Conservation (phyloP, 192 early-diverging fungal genomes). For the Umbelopsis sp. region DNA sequence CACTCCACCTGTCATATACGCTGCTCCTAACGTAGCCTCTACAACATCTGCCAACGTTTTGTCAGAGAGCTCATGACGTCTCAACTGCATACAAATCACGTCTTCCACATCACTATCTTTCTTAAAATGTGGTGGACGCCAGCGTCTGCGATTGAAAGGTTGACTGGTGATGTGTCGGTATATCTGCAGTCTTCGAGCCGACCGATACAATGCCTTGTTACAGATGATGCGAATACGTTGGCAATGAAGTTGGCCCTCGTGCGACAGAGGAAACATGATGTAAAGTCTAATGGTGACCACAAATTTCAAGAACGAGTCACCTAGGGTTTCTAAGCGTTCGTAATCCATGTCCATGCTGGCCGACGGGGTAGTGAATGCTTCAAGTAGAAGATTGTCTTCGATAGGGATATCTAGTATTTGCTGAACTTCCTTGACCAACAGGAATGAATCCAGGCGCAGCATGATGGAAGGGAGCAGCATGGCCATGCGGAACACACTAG, state of each 20-base stretch:
- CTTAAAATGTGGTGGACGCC: slow-evolving; percentile 55
- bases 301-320: slow-evolving; percentile 89
- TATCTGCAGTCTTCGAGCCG: slow-evolving; percentile 55
- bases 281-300: slow-evolving; percentile 74
- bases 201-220: slow-evolving; percentile 70
- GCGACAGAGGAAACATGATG: slow-evolving; percentile 67
- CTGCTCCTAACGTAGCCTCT: slow-evolving; percentile 82
- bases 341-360: slow-evolving; percentile 74
- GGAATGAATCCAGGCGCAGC: slow-evolving; percentile 57
- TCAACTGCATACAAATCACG: slow-evolving; percentile 18
- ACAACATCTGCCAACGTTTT: slow-evolving; percentile 87
- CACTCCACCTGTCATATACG: slow-evolving; percentile 61
- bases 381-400: slow-evolving; percentile 48
- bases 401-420: slow-evolving; percentile 43
- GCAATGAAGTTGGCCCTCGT: slow-evolving; percentile 83
- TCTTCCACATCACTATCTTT: slow-evolving; percentile 25
- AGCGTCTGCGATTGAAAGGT: slow-evolving; percentile 62
- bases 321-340: slow-evolving; percentile 87
- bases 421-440: slow-evolving; percentile 53
- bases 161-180: slow-evolving; percentile 63
- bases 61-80: slow-evolving; percentile 64
- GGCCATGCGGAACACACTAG: slow-evolving; percentile 45
- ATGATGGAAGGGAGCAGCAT: slow-evolving; percentile 67
- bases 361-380: slow-evolving; percentile 76
- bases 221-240: slow-evolving; percentile 73